A percentile compares a stretch with the other conserved stretches of the same genome.
phyloP scores from a whole-genome alignment of 352 stramenopile genomes.

The Phytophthora uliginosa region DNA sequence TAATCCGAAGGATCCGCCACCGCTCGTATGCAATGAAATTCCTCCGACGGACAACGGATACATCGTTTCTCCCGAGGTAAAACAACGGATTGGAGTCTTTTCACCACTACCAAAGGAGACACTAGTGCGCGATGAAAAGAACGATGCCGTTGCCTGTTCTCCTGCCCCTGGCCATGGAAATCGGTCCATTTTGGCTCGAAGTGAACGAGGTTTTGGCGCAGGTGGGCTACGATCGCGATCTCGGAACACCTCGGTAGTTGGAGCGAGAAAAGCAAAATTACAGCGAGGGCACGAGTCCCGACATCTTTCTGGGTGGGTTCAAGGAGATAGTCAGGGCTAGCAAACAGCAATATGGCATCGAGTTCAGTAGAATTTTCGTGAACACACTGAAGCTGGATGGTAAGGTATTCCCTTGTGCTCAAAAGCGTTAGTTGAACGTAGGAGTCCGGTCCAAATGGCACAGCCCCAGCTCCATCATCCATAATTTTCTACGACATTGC shows the following conservation, averaged over 20 bases:
- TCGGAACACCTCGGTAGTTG: constrained; percentile 22
- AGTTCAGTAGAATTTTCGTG: no score
- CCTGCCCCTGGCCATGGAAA: constrained; percentile 2
- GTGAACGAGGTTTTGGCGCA: constrained; percentile 22
- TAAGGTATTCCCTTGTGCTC: no score
- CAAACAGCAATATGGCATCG: not conserved
- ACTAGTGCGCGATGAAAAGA: constrained; percentile 58
- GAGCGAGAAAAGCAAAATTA: constrained; percentile 19
- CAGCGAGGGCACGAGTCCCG: constrained; percentile 27
- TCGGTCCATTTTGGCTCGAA: constrained; percentile 24
- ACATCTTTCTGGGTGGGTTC: constrained; percentile 19
- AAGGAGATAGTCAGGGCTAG: constrained; percentile 6
- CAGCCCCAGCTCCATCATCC: no score
- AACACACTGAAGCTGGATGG: no score
- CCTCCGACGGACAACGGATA: constrained; percentile 67
- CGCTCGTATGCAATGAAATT: constrained; percentile 68
- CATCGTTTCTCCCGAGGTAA: constrained; percentile 53
- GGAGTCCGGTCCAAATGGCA: no score
- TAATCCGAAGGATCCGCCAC: constrained; percentile 59
- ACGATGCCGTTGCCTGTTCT: constrained; percentile 17
- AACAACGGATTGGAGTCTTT: constrained; percentile 59
- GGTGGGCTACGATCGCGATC: constrained; percentile 22
- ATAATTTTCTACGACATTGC: no score
- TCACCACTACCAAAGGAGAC: constrained; percentile 55
- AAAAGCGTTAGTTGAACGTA: no score